These are phyloP conservation scores for Phytophthora constricta DNA, from an alignment of 352 stramenopile species.

Conservation along the genomic window DNA sequence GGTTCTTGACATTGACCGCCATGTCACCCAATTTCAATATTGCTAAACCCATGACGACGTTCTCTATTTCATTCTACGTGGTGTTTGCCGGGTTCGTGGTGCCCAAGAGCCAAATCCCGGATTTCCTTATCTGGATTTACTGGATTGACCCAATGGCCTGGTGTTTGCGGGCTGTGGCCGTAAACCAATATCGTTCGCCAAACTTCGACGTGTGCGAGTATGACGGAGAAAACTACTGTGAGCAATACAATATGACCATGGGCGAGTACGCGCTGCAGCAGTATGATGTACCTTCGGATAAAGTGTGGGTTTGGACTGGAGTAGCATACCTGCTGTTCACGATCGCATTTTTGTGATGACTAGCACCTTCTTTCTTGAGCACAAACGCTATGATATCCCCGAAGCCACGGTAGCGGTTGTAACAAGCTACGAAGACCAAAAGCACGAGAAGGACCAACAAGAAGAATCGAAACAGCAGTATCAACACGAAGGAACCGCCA, in stretches of 20 bases:
- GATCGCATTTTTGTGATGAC: slow-evolving; percentile 36
- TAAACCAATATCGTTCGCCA: slow-evolving; percentile 43
- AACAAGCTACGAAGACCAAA: neutral
- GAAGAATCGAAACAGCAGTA: slow-evolving; percentile 11
- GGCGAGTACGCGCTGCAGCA: slow-evolving; percentile 35
- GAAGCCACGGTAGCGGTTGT: slow-evolving; percentile 15
- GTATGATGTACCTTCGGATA: slow-evolving; percentile 39
- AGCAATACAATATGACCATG: slow-evolving; percentile 33
- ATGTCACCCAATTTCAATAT: neutral
- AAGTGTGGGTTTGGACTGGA: slow-evolving; percentile 34
- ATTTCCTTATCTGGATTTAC: slow-evolving; percentile 60
- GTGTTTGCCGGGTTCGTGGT: slow-evolving; percentile 39
- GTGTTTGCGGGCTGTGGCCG: slow-evolving; percentile 39
- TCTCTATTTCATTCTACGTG: slow-evolving; percentile 9
- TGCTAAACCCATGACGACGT: neutral
- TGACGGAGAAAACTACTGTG: slow-evolving; percentile 34
- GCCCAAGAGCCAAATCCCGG: slow-evolving; percentile 18
- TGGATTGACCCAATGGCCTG: slow-evolving; percentile 63
- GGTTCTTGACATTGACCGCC: neutral
- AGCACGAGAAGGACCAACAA: neutral
- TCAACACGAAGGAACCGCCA: neutral
- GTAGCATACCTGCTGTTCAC: slow-evolving; percentile 29
- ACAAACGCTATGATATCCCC: slow-evolving; percentile 35
- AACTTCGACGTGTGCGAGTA: slow-evolving; percentile 38
- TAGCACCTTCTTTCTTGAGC: slow-evolving; percentile 30